Percentiles rank a stretch among this genome's conserved stretches.
Conservation (phyloP, 768 basidiomycete genomes). For the Scleroderma bovista region DNA sequence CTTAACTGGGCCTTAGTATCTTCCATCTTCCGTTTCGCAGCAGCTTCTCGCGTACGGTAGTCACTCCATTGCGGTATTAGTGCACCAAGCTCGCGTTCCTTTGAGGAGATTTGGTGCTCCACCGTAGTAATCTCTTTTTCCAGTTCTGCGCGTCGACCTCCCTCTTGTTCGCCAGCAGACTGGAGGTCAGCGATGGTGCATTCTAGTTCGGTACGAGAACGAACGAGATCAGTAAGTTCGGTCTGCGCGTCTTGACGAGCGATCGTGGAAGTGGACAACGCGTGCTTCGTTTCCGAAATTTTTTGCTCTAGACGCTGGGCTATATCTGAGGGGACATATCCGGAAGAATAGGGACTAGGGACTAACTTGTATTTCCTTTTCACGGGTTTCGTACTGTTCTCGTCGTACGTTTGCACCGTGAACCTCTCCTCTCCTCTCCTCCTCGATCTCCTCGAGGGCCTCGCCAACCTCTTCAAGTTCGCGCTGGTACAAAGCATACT, state of each 20-base stretch:
- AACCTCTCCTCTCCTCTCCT: constrained; percentile 75
- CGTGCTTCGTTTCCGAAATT: constrained; percentile 65
- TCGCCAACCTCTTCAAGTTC: constrained; percentile 87
- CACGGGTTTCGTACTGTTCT: constrained; percentile 75
- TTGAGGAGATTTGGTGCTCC: constrained; percentile 53
- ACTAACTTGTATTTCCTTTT: constrained; percentile 79
- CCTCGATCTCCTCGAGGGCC: constrained; percentile 79
- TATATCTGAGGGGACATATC: neutral
- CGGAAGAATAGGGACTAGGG: neutral
- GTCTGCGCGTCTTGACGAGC: constrained; percentile 71
- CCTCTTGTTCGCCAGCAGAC: constrained; percentile 56
- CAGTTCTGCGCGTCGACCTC: constrained; percentile 57
- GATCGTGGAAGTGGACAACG: constrained; percentile 61
- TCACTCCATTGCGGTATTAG: constrained; percentile 69
- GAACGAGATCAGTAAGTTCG: constrained; percentile 84
- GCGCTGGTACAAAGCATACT: constrained; percentile 89
- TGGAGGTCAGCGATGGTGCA: constrained; percentile 78
- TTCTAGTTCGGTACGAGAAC: constrained; percentile 79
- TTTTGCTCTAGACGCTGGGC: constrained; percentile 67
- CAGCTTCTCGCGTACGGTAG: constrained; percentile 42
- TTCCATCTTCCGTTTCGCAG: constrained; percentile 66
- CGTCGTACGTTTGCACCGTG: constrained; percentile 79
- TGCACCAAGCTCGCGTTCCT: constrained; percentile 56
- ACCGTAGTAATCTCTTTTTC: constrained; percentile 60
- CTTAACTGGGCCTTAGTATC: constrained; percentile 65